Conservation (phyloP, 2,329 filamentous ascomycete species). For the Raffaelea deltoideospora region DNA sequence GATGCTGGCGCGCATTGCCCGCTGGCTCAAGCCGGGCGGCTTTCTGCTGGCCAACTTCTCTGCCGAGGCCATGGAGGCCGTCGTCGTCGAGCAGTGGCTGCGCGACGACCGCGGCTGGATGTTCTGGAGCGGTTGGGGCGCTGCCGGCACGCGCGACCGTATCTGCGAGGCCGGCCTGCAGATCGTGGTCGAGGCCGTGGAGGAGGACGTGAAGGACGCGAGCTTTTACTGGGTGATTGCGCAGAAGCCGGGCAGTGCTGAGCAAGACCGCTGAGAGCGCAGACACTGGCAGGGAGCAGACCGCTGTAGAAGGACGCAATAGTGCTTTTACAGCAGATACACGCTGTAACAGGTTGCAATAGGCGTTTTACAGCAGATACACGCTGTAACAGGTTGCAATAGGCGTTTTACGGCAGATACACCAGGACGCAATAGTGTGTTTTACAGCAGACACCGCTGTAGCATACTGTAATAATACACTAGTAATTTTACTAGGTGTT, state of each 20-base stretch:
- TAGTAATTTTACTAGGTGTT: no score
- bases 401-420: no score
- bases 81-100: conserved; percentile 21
- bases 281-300: no score
- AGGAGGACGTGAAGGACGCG: conserved; percentile 16
- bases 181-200: conserved; percentile 16
- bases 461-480: no score
- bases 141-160: conserved; percentile 16
- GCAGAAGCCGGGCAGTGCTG: conserved; percentile 13
- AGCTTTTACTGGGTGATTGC: conserved; percentile 26
- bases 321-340: no score
- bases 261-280: no score
- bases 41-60: conserved; percentile 32
- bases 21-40: conserved; percentile 37
- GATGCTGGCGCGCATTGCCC: conserved; percentile 25
- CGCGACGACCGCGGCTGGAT: conserved; percentile 24
- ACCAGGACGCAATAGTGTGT: no score
- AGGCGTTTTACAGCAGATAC: no score
- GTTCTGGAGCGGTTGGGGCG: conserved; percentile 26
- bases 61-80: conserved; percentile 13
- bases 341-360: no score
- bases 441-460: no score
- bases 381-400: no score
- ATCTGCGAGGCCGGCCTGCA: conserved; percentile 18
- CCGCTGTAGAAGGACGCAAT: no score